These are phyloP conservation scores for Lichtheimia ornata DNA, from an alignment of 371 early-diverging fungal genomes.

Conservation along the genomic window DNA sequence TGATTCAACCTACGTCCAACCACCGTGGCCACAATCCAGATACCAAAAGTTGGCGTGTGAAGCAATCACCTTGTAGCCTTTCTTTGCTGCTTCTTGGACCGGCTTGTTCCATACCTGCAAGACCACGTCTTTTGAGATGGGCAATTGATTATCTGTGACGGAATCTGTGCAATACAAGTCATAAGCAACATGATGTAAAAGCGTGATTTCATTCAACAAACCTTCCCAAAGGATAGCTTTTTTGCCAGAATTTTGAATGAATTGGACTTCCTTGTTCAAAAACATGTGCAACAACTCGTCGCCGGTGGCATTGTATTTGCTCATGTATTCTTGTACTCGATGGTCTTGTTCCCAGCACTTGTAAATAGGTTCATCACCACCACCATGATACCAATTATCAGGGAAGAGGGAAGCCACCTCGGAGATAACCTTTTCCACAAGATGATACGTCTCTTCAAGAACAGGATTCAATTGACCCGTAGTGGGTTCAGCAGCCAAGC, in stretches of 20 bases:
- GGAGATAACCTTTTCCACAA: slow-evolving; percentile 57
- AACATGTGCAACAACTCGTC: slow-evolving; percentile 34
- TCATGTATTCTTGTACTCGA: slow-evolving; percentile 37
- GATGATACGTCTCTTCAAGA: slow-evolving; percentile 50
- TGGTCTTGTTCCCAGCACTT: slow-evolving; percentile 62
- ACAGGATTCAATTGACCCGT: slow-evolving; percentile 74
- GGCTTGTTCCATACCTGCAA: slow-evolving; percentile 66
- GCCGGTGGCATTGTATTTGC: slow-evolving; percentile 34
- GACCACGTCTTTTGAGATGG: slow-evolving; percentile 52
- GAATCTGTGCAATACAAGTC: slow-evolving; percentile 25
- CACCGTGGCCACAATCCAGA: slow-evolving; percentile 71
- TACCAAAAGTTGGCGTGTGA: slow-evolving; percentile 68
- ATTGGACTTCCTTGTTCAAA: slow-evolving; percentile 32
- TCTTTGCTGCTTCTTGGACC: slow-evolving; percentile 42
- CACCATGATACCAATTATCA: slow-evolving; percentile 65
- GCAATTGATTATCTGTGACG: slow-evolving; percentile 34
- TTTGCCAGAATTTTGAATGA: slow-evolving; percentile 40
- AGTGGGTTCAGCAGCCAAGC: slow-evolving; percentile 68
- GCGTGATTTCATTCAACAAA: background rate
- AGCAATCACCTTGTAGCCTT: slow-evolving; percentile 60
- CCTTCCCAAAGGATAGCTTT: slow-evolving; percentile 61
- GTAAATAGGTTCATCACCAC: slow-evolving; percentile 73
- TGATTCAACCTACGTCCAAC: slow-evolving; percentile 38
- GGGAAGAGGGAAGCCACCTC: slow-evolving; percentile 64
- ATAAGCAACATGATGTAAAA: background rate